Percentiles rank a stretch among this genome's conserved stretches.
Conservation (phyloP, 2,329 filamentous ascomycete species). For the Trichothecium roseum region DNA sequence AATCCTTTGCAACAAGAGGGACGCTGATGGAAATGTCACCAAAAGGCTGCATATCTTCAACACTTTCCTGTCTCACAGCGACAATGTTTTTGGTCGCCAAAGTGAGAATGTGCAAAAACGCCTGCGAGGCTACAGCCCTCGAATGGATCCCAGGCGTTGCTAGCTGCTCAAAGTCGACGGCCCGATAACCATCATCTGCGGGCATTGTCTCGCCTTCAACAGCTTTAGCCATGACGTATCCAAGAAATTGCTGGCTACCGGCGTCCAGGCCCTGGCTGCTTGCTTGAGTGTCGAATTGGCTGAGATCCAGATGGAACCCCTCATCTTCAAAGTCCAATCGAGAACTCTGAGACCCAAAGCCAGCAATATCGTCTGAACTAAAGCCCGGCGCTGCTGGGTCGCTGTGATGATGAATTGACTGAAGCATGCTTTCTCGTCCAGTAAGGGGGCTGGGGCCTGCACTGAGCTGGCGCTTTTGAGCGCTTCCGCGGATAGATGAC, state of each 20-base stretch:
- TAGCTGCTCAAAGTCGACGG: conserved; percentile 59
- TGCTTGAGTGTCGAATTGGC: conserved; percentile 9
- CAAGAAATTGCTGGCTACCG: conserved; percentile 35
- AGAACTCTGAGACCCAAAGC: conserved; percentile 20
- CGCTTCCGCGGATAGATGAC: conserved; percentile 33
- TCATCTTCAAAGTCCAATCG: conserved; percentile 17
- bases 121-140: conserved; percentile 59
- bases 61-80: conserved; percentile 47
- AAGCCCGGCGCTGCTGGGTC: conserved; percentile 24
- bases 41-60: conserved; percentile 25
- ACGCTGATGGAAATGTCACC: conserved; percentile 37
- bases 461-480: conserved; percentile 15
- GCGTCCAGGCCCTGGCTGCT: conserved; percentile 29
- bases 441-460: conserved; percentile 26
- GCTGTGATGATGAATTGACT: conserved; percentile 36
- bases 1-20: conserved; percentile 6
- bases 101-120: conserved; percentile 62
- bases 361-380: conserved; percentile 23
- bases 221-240: conserved; percentile 27
- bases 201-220: conserved; percentile 19
- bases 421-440: conserved; percentile 22
- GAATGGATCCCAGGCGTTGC: conserved; percentile 46
- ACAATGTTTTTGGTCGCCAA: conserved; percentile 58
- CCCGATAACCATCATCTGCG: conserved; percentile 24
- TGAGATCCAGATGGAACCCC: neutral